Base-by-base conservation (phyloP, 2,329 filamentous ascomycete genomes). In the Ceratocystis cubensis region DNA sequence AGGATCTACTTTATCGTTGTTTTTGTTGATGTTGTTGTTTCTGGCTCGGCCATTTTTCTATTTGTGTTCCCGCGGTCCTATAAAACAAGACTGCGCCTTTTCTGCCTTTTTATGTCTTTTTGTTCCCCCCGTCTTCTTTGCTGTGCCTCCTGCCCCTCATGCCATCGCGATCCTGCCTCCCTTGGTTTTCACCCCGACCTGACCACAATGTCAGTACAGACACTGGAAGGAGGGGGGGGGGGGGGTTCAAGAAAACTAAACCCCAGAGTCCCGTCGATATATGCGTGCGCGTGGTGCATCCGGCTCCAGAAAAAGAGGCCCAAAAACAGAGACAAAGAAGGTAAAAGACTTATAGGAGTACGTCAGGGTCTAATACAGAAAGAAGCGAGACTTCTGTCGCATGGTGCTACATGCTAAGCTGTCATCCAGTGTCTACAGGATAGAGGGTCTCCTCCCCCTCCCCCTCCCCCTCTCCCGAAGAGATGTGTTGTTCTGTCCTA, bases 31-130 rank as follows among this genome's bases (percentile, higher is more conserved):
- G 10, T 10, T 57, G 50, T 57, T 25, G 50, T 30, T 57, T 57
- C 25, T 57, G 25, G 50, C 50, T 57, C 17, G 7, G 50, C 50
- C 17, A 8, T 22, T 57, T 37, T 57, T 57, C 50, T 57, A 57
- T 57, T 57, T 57, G 20, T 30, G 50, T 33, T 57, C 22, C 50
- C 50, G 22, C 4, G 7, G 25, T 15, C 13, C 50, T 57, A 30
- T 30, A 57, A 57, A 57, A 57, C 50, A 57, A 57, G 25, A 28
- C 50, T 57, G 50, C 10, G 50, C 50, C 50, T 57, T 30, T 50
- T 50, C 13, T 20, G 17, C 20, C 20, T n/a, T 46, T n/a, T 46
- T 4, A 17, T 20, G 15, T 48, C 45, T 48, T 48, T 20, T 48
- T 48, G 15, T 20, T 17, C 45, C 15, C n/a, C 17, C 33, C 3